A percentile compares a stretch with the other conserved stretches of the same genome.
Evolutionary conservation across 208 protist genomes (phyloP).

Genomic region (Trypanosomatidae sp.): DNA sequence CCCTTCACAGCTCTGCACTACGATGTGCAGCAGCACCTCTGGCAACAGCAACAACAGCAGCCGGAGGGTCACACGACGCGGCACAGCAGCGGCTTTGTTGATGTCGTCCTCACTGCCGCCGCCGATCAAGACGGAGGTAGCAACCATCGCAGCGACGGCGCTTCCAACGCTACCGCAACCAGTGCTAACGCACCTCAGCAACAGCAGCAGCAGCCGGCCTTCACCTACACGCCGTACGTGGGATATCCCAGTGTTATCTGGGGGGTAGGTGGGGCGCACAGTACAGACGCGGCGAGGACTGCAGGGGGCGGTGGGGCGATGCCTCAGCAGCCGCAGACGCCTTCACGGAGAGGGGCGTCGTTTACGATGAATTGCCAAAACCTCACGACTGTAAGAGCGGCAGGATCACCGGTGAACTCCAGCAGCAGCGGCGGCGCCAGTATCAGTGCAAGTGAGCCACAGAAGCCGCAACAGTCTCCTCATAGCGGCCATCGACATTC

Average conservation of each 20-base stretch:
- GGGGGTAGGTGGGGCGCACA: neutral
- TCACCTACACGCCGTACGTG: conserved; percentile 11
- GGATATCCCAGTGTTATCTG: conserved; percentile 14
- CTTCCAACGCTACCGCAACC: conserved; percentile 1
- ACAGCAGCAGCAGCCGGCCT: conserved; percentile 19
- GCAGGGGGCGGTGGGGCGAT: neutral
- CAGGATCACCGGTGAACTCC: neutral
- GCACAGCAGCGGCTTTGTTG: neutral
- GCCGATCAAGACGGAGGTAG: conserved; percentile 1
- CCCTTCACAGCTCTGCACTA: conserved; percentile 18
- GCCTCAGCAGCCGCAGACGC: neutral
- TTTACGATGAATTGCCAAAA: neutral
- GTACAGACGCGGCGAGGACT: neutral
- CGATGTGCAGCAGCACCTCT: conserved; percentile 27
- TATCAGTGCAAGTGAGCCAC: neutral
- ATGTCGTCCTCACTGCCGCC: neutral
- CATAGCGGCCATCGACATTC: neutral
- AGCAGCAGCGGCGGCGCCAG: neutral
- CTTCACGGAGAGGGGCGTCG: neutral
- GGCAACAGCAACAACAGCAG: conserved; percentile 30
- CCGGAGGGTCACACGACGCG: conserved; percentile 2
- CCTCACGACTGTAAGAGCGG: neutral
- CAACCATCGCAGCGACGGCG: conserved; percentile 13
- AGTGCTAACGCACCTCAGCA: conserved; percentile 7
- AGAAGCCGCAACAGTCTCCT: neutral